These are phyloP conservation scores for Furcasterigmium furcatum DNA, from an alignment of 2,329 filamentous ascomycete species.

Conservation along the genomic window DNA sequence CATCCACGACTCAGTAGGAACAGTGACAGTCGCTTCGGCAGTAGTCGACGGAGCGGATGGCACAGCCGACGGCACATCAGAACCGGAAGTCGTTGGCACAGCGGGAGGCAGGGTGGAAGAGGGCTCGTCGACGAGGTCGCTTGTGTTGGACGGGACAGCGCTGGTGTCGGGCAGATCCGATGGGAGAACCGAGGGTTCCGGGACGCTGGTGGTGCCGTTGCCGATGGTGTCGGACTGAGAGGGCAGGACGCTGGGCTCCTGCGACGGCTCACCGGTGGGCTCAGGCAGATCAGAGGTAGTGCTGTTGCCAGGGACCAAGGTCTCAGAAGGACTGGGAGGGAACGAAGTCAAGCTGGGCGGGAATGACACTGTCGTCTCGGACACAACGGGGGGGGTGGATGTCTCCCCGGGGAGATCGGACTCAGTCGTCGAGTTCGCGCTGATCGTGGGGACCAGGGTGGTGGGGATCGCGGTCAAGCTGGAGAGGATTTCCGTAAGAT, in stretches of 20 bases:
- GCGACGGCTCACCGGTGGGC: too few species aligned
- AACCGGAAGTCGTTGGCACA: constrained; percentile 5
- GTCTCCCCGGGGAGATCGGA: background rate
- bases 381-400: constrained; percentile 1
- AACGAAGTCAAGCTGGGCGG: background rate
- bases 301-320: constrained; percentile 5
- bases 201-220: constrained; percentile 6
- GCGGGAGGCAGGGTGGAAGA: constrained; percentile 4
- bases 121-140: constrained; percentile 1
- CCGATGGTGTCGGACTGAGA: constrained; percentile 1
- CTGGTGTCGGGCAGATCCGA: background rate
- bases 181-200: constrained; percentile 1
- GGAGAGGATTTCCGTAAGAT: background rate
- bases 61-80: constrained; percentile 8
- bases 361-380: too few species aligned
- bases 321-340: constrained; percentile 6
- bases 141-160: constrained; percentile 1
- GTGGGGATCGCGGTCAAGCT: background rate
- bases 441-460: constrained; percentile 4
- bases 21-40: constrained; percentile 39
- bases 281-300: constrained; percentile 3
- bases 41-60: constrained; percentile 27
- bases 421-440: constrained; percentile 4
- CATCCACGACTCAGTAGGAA: constrained; percentile 43
- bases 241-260: background rate